Base-by-base conservation (phyloP, 345 rosid genomes). In the Gossypium ekmanianum region DNA sequence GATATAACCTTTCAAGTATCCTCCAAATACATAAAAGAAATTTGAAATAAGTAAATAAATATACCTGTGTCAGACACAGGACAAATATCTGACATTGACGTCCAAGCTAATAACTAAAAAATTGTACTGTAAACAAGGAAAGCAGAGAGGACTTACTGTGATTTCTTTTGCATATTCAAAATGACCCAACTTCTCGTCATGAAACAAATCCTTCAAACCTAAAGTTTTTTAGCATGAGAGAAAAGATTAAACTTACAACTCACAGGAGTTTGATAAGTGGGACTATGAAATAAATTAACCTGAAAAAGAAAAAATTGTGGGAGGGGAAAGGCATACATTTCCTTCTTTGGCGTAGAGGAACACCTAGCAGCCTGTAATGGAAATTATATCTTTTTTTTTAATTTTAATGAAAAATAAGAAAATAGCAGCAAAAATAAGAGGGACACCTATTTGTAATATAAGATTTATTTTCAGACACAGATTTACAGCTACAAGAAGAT, bases 161-260 rank as follows among this genome's bases (percentile, higher is more conserved):
- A 90, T 88, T 82, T 90, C 90, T 82, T 85, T 89, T 17, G 93
- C 89, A 78, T 78, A 88, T 50, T 83, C 93, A 74, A 92, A 81
- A 82, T 86, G 85, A 57, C 98, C 93, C 72, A 77, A 69, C 87
- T 85, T 88, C 83, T 84, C 88, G 61, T 88, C 84, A 34, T 73
- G 66, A 74, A 92, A 92, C 80, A 89, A 80, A 65, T 92, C 90
- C 80, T 80, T 88, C 68, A 92, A 81, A 72, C 81, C 97, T 94
- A 80, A 29, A 39, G 71, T 57, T 77, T 70, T 59, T 44, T 55
- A 29, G 24, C 61, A 75, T 26, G 57, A 61, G 18, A 74, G 54
- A 18, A 74, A 47, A 7, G 14, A 20, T 54, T 14, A 64, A 73
- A 68, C 62, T 71, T 41, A 62, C 43, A 76, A 52, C 14, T 39